Evolutionary conservation across 768 basidiomycete genomes (phyloP), one percentile per base, ranked within the genome.

Genomic region (Leucosporidium yakuticum): DNA sequence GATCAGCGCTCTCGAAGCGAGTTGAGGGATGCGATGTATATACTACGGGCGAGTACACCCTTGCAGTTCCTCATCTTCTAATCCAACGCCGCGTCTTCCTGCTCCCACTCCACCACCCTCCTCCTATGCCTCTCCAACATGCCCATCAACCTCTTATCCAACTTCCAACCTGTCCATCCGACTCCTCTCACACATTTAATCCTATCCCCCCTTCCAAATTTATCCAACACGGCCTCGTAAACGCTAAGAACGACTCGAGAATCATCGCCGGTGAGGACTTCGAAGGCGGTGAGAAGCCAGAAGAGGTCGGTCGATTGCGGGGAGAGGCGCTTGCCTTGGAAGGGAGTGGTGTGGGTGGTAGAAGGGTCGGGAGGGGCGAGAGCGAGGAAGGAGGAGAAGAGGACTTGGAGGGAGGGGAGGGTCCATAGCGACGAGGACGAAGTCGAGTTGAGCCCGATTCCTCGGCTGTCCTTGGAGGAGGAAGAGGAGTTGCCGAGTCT

Each of bases 251-350:
- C 74, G 59, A 83, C 77, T 39, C 74, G 76, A 1, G 77, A 65
- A 70, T 90, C 84, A 48, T 81, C 76, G 12, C 81, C 82, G 62
- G 84, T 87, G n/a, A 85, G 81, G 76, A 80, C 85, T 67, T 81
- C 82, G 69, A 86, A 89, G 0, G 87, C 87, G 23, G 83, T 76
- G 69, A 93, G 77, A 60, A 89, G 82, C 85, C 88, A 89, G 76
- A 84, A 87, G 27, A 89, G 78, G 39, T 79, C 79, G 21, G 81
- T 83, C 3, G 85, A 82, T 27, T 77, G 39, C 6, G 68, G 64
- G 14, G 69, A 66, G 8, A 69, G 56, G 11, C 68, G 77, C 50
- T 79, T 77, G 60, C 80, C 78, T 19, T 69, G 71, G 0, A 60
- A 61, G 3, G 68, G 63, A 7, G 39, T 50, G 15, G 25, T 1